Evolutionary conservation across 441 rosid genomes (phyloP).

Genomic region (Raphanus hybrid): DNA sequence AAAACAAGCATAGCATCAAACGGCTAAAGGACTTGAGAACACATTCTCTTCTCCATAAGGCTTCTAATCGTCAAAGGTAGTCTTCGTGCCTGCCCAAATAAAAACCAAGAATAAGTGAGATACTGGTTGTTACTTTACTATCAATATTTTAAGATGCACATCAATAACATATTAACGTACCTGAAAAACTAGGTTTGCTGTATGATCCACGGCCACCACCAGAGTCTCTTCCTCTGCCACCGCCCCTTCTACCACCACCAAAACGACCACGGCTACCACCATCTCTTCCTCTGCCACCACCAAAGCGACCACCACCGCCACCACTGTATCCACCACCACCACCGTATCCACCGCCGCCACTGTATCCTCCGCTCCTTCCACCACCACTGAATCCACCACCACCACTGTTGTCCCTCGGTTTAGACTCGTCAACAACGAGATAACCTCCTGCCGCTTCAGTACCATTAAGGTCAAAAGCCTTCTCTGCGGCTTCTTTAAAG

Average conservation of each 20-base stretch:
- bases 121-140: not conserved
- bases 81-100: not conserved
- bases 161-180: not conserved
- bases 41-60: not conserved
- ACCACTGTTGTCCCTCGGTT: constrained; percentile 54
- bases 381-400: constrained; percentile 36
- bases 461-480: constrained; percentile 68
- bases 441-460: constrained; percentile 54
- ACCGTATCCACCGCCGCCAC: constrained; percentile 19
- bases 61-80: not conserved
- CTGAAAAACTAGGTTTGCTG: constrained; percentile 46
- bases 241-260: too few species aligned
- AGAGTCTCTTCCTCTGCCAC: constrained; percentile 13
- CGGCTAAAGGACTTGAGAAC: not conserved
- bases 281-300: not conserved
- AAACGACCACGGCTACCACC: too few species aligned
- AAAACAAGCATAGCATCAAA: not conserved
- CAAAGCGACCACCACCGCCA: constrained; percentile 18
- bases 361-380: constrained; percentile 33
- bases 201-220: constrained; percentile 40
- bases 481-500: constrained; percentile 49
- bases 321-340: not conserved
- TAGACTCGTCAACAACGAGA: constrained; percentile 75
- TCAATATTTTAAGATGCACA: not conserved
- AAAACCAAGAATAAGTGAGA: not conserved